Percentiles rank a stretch among this genome's conserved stretches.
Evolutionary conservation across 225 moss, liverwort and hornwort species (phyloP).

Genomic region (Bryoerythrophyllum caledonicum): DNA sequence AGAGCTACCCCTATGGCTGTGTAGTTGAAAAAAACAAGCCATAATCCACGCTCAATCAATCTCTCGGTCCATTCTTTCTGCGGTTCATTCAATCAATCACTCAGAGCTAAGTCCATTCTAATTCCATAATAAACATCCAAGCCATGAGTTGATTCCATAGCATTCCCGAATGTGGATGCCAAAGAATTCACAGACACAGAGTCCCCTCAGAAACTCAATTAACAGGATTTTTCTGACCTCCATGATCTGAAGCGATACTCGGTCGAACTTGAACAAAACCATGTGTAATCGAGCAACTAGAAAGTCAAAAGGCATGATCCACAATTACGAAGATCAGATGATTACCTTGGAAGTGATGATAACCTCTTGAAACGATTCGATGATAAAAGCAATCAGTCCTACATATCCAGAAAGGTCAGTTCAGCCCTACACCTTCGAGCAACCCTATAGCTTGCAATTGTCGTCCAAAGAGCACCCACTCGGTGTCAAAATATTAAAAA

Average conservation of each 20-base stretch:
- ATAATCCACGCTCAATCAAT: slow-evolving; percentile 47
- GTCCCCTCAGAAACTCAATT: neutral
- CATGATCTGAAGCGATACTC: neutral
- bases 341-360: slow-evolving; percentile 42
- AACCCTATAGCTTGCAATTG: neutral
- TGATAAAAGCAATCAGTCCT: slow-evolving; percentile 46
- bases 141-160: neutral
- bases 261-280: slow-evolving; percentile 3
- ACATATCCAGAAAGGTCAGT: neutral
- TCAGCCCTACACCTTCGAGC: slow-evolving; percentile 13
- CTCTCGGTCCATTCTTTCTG: slow-evolving; percentile 67
- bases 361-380: slow-evolving; percentile 54
- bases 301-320: neutral
- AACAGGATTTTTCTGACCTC: neutral
- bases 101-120: neutral
- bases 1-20: slow-evolving; percentile 57
- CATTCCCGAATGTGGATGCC: neutral
- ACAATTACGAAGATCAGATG: neutral
- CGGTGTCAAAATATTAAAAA: neutral
- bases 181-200: neutral
- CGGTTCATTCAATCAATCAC: slow-evolving; percentile 25
- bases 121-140: neutral
- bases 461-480: slow-evolving; percentile 1
- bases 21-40: slow-evolving; percentile 63
- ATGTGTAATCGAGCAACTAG: neutral